Conservation (phyloP, 2,329 filamentous ascomycete genomes). For the Aspergillus quadricinctus region DNA sequence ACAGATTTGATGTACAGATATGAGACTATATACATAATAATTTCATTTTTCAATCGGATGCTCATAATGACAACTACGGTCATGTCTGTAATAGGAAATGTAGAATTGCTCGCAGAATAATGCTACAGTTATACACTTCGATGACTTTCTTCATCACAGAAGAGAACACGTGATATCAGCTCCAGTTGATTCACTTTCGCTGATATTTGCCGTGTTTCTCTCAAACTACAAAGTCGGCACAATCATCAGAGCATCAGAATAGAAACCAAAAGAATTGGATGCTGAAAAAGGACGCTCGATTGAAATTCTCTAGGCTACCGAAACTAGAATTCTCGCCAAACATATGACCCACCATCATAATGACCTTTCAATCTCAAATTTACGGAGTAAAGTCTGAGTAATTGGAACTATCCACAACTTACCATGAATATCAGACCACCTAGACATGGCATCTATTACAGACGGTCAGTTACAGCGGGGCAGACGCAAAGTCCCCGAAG, state of each 20-base stretch:
- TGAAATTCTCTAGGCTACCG: neutral
- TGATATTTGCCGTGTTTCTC: neutral
- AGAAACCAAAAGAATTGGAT: neutral
- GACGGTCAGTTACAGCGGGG: neutral
- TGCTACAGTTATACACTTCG: too few species aligned
- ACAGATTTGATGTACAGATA: too few species aligned
- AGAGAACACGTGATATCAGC: neutral
- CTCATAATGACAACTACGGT: too few species aligned
- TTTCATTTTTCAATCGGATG: too few species aligned
- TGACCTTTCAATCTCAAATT: neutral
- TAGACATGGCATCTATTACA: slow-evolving; percentile 16
- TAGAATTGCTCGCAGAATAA: too few species aligned
- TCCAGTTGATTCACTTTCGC: neutral
- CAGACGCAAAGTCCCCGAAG: neutral
- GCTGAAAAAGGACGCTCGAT: neutral
- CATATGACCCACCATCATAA: neutral
- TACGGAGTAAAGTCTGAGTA: neutral
- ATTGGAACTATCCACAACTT: neutral
- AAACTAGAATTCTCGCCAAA: neutral
- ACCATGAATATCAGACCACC: neutral
- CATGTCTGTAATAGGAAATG: too few species aligned
- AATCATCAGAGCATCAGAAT: neutral
- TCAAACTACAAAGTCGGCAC: neutral
- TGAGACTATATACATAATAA: too few species aligned
- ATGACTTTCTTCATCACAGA: too few species aligned